Conservation (phyloP, 2,329 filamentous ascomycete species). For the Lasiodiplodia sp. region DNA sequence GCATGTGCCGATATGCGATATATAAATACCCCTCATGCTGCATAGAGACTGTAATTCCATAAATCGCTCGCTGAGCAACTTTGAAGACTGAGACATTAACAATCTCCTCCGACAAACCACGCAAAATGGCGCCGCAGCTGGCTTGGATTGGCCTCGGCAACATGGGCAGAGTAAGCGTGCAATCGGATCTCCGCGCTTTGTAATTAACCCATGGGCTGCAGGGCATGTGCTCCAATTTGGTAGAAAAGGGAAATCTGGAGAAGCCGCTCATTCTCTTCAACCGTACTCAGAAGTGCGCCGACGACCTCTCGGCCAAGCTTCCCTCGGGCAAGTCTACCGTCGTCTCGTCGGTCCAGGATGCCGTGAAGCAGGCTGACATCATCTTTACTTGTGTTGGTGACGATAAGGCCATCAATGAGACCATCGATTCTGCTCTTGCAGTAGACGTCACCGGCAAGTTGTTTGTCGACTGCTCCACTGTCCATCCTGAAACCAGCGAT, state of each 20-base stretch:
- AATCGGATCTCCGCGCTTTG: neutral
- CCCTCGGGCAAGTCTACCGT: conserved; percentile 69
- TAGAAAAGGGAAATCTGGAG: conserved; percentile 75
- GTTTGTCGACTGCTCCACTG: conserved; percentile 86
- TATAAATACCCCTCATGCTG: conserved; percentile 11
- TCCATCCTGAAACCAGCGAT: conserved; percentile 83
- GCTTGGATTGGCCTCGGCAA: conserved; percentile 87
- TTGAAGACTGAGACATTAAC: neutral
- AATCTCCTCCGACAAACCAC: neutral
- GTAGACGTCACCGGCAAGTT: conserved; percentile 72
- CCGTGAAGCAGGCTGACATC: conserved; percentile 73
- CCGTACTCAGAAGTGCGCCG: conserved; percentile 72
- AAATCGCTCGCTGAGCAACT: neutral
- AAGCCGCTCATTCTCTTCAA: conserved; percentile 82
- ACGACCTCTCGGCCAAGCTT: conserved; percentile 68
- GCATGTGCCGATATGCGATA: neutral
- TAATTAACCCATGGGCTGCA: conserved; percentile 43
- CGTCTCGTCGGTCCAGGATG: conserved; percentile 69
- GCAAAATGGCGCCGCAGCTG: conserved; percentile 59
- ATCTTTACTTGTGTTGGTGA: conserved; percentile 85
- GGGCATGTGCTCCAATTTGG: conserved; percentile 87
- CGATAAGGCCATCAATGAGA: conserved; percentile 73
- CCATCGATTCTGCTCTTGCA: conserved; percentile 65
- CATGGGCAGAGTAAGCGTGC: conserved; percentile 74
- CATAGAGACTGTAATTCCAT: neutral